Evolutionary conservation across 208 protist species (phyloP).

Genomic region (Trypanosoma mega): DNA sequence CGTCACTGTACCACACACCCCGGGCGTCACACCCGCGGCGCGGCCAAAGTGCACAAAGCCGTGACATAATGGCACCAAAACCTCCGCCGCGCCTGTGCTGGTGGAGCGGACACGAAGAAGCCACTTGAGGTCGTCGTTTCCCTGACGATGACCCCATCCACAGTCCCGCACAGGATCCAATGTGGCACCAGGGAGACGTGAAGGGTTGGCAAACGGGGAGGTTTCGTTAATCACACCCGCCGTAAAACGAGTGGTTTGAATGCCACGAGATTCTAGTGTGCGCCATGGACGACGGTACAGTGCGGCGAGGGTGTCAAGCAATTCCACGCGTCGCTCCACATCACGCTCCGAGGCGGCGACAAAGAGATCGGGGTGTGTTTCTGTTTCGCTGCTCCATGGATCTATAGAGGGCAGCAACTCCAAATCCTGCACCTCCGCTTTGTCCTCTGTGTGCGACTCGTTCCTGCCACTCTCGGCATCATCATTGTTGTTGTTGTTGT

Average conservation of each 20-base stretch:
- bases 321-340: conserved; percentile 64
- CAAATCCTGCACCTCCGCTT: conserved; percentile 16
- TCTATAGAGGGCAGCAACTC: conserved; percentile 47
- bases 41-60: conserved; percentile 48
- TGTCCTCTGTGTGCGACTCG: not conserved
- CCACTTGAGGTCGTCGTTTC: conserved; percentile 20
- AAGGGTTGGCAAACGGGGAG: conserved; percentile 55
- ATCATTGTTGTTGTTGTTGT: no score
- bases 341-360: conserved; percentile 53
- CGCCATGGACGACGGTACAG: conserved; percentile 71
- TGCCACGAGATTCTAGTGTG: conserved; percentile 47
- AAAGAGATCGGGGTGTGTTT: conserved; percentile 41
- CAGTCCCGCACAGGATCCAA: conserved; percentile 46
- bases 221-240: conserved; percentile 74
- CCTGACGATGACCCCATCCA: conserved; percentile 30
- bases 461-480: not conserved
- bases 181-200: conserved; percentile 32
- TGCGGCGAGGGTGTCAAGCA: conserved; percentile 47
- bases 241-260: conserved; percentile 71
- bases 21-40: conserved; percentile 30
- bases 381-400: conserved; percentile 55
- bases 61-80: conserved; percentile 29
- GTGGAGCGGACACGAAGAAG: conserved; percentile 8
- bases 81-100: conserved; percentile 9
- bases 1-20: conserved; percentile 23